Base-by-base conservation (phyloP, 352 stramenopile genomes). In the Thraustochytrium sp. region DNA sequence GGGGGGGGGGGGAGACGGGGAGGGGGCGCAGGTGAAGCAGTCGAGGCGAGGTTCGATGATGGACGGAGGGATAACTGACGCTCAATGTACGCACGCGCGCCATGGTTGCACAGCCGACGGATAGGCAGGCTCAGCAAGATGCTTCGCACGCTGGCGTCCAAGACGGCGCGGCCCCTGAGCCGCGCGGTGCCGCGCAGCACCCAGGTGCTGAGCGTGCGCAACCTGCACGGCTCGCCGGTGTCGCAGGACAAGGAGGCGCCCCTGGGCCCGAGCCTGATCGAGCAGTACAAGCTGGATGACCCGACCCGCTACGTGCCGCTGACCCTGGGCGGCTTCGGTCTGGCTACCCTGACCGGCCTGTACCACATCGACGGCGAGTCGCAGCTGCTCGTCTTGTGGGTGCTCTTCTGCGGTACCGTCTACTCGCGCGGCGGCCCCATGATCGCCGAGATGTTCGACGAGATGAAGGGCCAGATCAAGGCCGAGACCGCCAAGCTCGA, bases 221-320 rank as follows among this genome's bases (percentile, higher is more conserved):
- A 80, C 13, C 53, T 80, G 63, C 68, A 80, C 53, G 68, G 68
- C 68, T 61, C 48, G 11, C 68, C 46, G 23, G 21, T 64, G n/a
- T 40, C 26, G 37, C 34, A 80, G 68, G 34, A 80, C 26, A 64
- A 80, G 29, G 49, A 80, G 68, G 62, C n/a, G 46, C 55, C 55
- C 21, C 34, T 84, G 23, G 18, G 18, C 18, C 75, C 75, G 18
- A 48, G 26, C 16, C 31, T 83, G 11, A 37, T 84, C 34, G 75
- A 84, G 75, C 73, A 84, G 61, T 84, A 84, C 75, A 83, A 84
- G 55, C 75, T 84, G 18, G 44, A 54, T 29, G 75, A 84, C 37
- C 75, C 75, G 23, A 84, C 54, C 55, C 54, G 75, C 29, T 84
- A 44, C 61, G 75, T 84, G 63, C 75, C 75, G 9, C 75, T 84